Evolutionary conservation across 345 rosid species (phyloP), one percentile per base, ranked within the genome.

Genomic region (Sonneratia alba): DNA sequence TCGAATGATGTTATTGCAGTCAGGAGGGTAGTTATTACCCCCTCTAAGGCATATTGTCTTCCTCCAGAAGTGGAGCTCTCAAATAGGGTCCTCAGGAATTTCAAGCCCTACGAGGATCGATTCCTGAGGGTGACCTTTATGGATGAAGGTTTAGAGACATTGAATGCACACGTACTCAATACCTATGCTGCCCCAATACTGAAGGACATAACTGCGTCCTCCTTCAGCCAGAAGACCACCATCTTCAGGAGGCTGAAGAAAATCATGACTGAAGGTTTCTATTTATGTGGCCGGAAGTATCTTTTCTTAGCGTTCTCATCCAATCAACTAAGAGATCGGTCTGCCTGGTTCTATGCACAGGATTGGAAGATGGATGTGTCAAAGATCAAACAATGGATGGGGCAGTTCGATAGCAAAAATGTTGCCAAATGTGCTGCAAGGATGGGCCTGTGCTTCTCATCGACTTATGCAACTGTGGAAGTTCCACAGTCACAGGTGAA

Each of bases 361-460:
- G 85, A 88, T 73, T 81, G 82, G 70, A 81, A 80, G 1, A 80
- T 74, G 55, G 78, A 71, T 45, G 97, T 86, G 72, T 27, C 16
- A 19, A 65, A 36, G 65, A 87, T 94, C 42, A 78, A 69, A 74
- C 48, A 1, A 47, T 91, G 98, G 98, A 94, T 89, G 97, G 97
- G 98, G 65, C 88, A 76, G 87, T 94, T 94, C 72, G 71, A 3
- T 7, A 73, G 84, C 72, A 80, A 21, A 75, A 91, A 87, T 70
- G 76, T 90, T 71, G 96, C 96, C 36, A 94, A 86, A 79, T 89
- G 97, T 81, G 97, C 98, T 72, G 97, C 91, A 38, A 83, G 93
- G 87, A 94, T 91, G 97, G 98, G 98, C 36, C 88, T 77, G 68
- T 94, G 97, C 82, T 94, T 91, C 82, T 94, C 98, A 42, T 94